Evolutionary conservation across 495 filamentous ascomycete genomes (phyloP).

Genomic region (Podospora appendiculata): DNA sequence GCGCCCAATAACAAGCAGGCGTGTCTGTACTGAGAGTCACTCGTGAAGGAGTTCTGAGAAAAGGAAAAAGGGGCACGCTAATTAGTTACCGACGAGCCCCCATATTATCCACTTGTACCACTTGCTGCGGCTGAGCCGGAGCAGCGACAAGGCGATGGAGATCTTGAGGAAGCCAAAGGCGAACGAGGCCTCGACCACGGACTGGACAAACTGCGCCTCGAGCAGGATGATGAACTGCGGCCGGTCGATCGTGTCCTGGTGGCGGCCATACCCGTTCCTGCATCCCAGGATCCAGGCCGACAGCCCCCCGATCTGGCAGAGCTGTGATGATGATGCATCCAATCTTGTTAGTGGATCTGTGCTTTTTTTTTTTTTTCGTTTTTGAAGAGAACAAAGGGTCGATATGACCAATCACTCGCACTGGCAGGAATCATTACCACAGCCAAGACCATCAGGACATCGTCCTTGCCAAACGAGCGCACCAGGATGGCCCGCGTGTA

Average conservation of each 20-base stretch:
- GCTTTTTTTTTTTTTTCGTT: neutral
- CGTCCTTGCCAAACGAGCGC: constrained; percentile 29
- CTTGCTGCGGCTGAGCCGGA: constrained; percentile 16
- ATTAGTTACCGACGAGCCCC: constrained; percentile 15
- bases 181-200: constrained; percentile 28
- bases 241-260: constrained; percentile 20
- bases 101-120: constrained; percentile 20
- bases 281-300: constrained; percentile 14
- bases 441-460: constrained; percentile 40
- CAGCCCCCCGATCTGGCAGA: constrained; percentile 13
- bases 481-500: constrained; percentile 26
- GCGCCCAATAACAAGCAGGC: too few species aligned
- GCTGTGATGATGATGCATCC: constrained; percentile 1
- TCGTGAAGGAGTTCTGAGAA: neutral
- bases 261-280: constrained; percentile 30
- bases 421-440: constrained; percentile 10
- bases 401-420: neutral
- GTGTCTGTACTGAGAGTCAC: too few species aligned
- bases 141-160: constrained; percentile 30
- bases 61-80: neutral
- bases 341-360: neutral
- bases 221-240: constrained; percentile 22
- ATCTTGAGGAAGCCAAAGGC: constrained; percentile 40
- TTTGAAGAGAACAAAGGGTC: neutral
- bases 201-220: constrained; percentile 34